Conservation (phyloP, 2,329 filamentous ascomycete genomes). For the Aureobasidium melanogenum region DNA sequence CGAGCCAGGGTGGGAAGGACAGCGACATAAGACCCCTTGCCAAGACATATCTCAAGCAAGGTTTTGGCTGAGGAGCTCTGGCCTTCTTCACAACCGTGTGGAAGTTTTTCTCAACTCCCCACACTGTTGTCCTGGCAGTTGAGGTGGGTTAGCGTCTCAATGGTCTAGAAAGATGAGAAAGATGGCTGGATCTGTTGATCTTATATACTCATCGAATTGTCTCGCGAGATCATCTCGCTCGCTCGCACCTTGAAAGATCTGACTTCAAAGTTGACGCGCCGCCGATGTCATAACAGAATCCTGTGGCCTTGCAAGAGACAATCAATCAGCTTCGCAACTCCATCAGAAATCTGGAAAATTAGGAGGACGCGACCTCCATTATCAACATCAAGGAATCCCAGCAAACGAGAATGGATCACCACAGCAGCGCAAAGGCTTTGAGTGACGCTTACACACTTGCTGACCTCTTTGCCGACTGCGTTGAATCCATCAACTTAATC, state of each 20-base stretch:
- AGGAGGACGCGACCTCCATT: neutral
- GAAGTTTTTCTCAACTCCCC: neutral
- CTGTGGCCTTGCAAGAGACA: neutral
- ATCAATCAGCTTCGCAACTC: neutral
- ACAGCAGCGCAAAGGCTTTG: constrained; percentile 19
- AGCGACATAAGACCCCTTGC: neutral
- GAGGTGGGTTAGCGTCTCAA: constrained; percentile 2
- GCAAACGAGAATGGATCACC: neutral
- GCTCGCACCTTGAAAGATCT: neutral
- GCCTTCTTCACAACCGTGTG: neutral
- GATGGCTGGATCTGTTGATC: neutral
- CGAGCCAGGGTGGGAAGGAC: neutral
- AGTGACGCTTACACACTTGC: constrained; percentile 34
- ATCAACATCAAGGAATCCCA: neutral
- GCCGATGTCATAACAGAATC: constrained; percentile 6
- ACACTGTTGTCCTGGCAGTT: neutral
- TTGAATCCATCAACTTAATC: constrained; percentile 39
- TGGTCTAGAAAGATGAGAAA: constrained; percentile 5
- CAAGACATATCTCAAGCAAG: neutral
- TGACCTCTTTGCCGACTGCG: constrained; percentile 38
- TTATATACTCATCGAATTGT: neutral
- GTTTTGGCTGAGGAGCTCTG: constrained; percentile 7
- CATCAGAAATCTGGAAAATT: neutral
- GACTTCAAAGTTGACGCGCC: neutral
- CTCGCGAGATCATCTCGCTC: neutral